Base-by-base conservation (phyloP, 116 monocot species). In the Posidonia oceanica region DNA sequence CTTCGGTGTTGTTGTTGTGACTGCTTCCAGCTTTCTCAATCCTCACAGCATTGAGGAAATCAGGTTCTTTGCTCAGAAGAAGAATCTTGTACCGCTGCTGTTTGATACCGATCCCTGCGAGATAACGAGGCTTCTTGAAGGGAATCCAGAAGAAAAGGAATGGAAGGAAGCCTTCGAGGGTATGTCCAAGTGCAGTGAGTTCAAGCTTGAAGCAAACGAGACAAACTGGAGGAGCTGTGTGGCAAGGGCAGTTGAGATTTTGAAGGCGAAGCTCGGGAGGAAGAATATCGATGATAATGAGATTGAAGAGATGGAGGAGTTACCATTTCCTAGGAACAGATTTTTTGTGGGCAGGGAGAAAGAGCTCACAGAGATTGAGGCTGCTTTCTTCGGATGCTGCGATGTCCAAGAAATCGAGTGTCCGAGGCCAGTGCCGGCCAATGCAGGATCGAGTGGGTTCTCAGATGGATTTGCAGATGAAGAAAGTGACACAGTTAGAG, bases 21-120 rank as follows among this genome's bases (percentile, higher is more conserved):
- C 87, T 8, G 66, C 79, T 3, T 82, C 87, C 11, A 81, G 80
- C 61, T 83, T 94, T 40, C 66, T 83, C 5, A 87, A 87, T 63
- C 83, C 87, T 39, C 71, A 83, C 68, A 87, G 80, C 42, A 56
- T 90, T 6, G 94, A 94, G 67, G 94, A 94, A 67, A 80, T 94
- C 59, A 77, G 84, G 52, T 90, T 94, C 80, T 94, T 94, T 73
- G 73, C 90, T n/a, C 90, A 94, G 85, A 94, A 94, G 76, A 94
- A 86, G 75, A 94, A 94, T 64, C 77, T 94, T 16, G 73, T 94
- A 39, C 90, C 94, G 21, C 37, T 94, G 10, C 56, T 90, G 67
- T 94, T 87, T 42, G 87, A 90, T 59, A 79, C 82, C 7, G 83
- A 87, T 39, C 59, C 64, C 13, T 59, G 71, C 3, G 90, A 90